phyloP scores from a whole-genome alignment of 2,329 filamentous ascomycete genomes.

The Neonectria ditissima region DNA sequence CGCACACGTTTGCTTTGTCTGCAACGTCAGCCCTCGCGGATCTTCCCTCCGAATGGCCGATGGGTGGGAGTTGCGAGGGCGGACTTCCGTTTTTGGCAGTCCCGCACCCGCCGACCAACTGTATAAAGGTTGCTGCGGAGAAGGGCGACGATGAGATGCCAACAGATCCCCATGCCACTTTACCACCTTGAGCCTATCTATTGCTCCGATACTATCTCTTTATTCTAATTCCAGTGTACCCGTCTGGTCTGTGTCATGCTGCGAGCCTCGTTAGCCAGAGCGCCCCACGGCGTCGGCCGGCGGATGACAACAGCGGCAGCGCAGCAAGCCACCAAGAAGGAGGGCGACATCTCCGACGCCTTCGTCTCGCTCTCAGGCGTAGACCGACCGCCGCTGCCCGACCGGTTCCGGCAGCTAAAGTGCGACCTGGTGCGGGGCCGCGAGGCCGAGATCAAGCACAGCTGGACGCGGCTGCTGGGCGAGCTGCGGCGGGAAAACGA shows the following conservation, averaged over 20 bases:
- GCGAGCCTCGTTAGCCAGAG: conserved; percentile 34
- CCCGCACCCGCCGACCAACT: conserved; percentile 37
- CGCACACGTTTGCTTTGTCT: conserved; percentile 4
- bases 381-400: conserved; percentile 60
- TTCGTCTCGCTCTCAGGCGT: conserved; percentile 69
- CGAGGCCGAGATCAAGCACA: conserved; percentile 59
- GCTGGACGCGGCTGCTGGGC: conserved; percentile 62
- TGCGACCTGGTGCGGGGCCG: conserved; percentile 61
- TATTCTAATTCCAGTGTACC: not conserved
- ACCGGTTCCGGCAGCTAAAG: conserved; percentile 68
- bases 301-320: conserved; percentile 30
- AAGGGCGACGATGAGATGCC: not conserved
- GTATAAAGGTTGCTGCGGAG: conserved; percentile 34
- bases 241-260: conserved; percentile 33
- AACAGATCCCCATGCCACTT: not conserved
- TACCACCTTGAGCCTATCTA: not conserved
- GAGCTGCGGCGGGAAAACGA: conserved; percentile 61
- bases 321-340: conserved; percentile 56
- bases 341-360: conserved; percentile 72
- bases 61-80: conserved; percentile 22
- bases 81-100: conserved; percentile 48
- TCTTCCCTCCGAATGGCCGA: conserved; percentile 18
- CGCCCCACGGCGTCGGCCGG: conserved; percentile 30
- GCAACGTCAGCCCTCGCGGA: conserved; percentile 10
- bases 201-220: not conserved